Base-by-base conservation (phyloP, 1,284 basidiomycete species). In the Ceratobasidium sp. region DNA sequence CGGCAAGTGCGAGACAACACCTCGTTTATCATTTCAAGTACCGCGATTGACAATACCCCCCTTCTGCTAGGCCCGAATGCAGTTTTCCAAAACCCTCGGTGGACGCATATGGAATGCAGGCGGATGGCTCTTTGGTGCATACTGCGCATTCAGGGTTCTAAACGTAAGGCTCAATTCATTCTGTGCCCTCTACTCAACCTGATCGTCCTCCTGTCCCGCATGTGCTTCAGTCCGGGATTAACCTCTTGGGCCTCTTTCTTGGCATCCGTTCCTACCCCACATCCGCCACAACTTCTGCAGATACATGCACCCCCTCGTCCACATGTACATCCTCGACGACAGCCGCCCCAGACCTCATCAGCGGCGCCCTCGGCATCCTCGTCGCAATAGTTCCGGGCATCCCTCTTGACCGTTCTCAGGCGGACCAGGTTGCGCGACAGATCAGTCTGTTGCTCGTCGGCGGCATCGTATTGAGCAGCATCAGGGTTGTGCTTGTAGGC, bases 401-500 rank as follows among this genome's bases (percentile, higher is more conserved):
- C 31, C 76, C 81, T 4, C 78, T 84, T 11, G 79, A 81, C 87
- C 11, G 82, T 83, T 19, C 84, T 85, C 8, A 71, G 31, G 68
- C 68, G 13, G 46, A 71, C n/a, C 68, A 49, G 24, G 80, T 89
- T 56, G 86, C 89, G 1, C 85, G 89, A 5, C 92, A 93, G 77
- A 84, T 91, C 65, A 91, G 90, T 78, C 83, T 93, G 9, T 82
- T 84, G 1, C 84, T 93, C 13, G 90, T 92, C 41, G 92, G 92
- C 19, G 81, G 87, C 51, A 91, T 93, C 79, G 91, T 93, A 74
- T 78, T 91, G 16, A 89, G 86, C 51, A 92, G 90, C 76, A 86
- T 93, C 31, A 83, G 90, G 24, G 82, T 88, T 4, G 89, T 93
- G 4, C 82, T 93, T 77, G 83, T 85, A 16, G 88, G 89, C 8